Evolutionary conservation across 345 rosid species (phyloP).

Genomic region (Sonneratia alba): DNA sequence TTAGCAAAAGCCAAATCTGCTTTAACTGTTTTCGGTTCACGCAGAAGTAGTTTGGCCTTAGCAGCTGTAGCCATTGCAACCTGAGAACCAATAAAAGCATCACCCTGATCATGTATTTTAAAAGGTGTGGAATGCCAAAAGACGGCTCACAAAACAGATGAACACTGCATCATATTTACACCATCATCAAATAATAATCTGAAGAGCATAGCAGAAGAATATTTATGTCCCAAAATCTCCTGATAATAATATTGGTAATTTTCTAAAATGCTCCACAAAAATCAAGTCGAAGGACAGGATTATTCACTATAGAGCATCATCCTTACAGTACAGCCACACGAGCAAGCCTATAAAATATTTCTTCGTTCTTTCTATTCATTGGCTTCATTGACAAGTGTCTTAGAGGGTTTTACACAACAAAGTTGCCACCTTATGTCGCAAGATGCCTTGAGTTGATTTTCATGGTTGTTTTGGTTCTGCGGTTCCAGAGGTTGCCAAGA

Average conservation of each 20-base stretch:
- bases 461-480: conserved; percentile 42
- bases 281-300: neutral
- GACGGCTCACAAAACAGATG: neutral
- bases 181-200: neutral
- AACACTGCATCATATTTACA: neutral
- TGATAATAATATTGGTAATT: neutral
- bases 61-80: conserved; percentile 99
- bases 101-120: neutral
- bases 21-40: conserved; percentile 83
- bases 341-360: neutral
- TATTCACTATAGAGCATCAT: neutral
- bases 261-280: neutral
- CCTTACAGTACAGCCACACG: conserved; percentile 2
- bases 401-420: conserved; percentile 26
- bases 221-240: neutral
- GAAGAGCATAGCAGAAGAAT: neutral
- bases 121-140: neutral
- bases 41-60: conserved; percentile 90
- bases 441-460: conserved; percentile 93
- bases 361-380: neutral
- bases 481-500: conserved; percentile 40
- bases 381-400: conserved; percentile 1
- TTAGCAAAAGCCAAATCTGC: conserved; percentile 89
- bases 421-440: conserved; percentile 89
- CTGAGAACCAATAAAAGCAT: conserved; percentile 26